Evolutionary conservation across 2,329 filamentous ascomycete genomes (phyloP).

Genomic region (Epichloe sp.): DNA sequence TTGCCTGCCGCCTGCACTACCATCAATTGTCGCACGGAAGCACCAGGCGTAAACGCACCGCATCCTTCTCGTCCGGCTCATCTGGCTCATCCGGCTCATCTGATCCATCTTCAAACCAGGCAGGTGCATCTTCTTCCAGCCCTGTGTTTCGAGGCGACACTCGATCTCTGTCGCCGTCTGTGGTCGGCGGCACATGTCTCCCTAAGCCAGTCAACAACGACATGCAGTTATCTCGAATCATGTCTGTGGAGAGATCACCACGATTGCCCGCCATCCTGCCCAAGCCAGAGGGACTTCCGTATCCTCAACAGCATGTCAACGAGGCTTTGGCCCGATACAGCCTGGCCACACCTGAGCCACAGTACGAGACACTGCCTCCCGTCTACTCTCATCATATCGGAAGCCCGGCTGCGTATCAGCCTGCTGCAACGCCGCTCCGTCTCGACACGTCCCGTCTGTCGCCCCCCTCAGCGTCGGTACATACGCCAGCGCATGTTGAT

Average conservation of each 20-base stretch:
- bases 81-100: conserved; percentile 48
- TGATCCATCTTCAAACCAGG: conserved; percentile 37
- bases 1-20: conserved; percentile 77
- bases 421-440: conserved; percentile 34
- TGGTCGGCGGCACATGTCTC: conserved; percentile 31
- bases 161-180: conserved; percentile 35
- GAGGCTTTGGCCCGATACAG: conserved; percentile 27
- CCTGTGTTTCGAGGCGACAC: conserved; percentile 36
- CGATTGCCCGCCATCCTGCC: conserved; percentile 51
- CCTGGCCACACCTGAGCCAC: conserved; percentile 28
- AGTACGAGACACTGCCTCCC: conserved; percentile 32
- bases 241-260: conserved; percentile 29
- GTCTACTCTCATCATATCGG: conserved; percentile 21
- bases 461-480: conserved; percentile 20
- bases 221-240: conserved; percentile 42
- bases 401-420: conserved; percentile 17
- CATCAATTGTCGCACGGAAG: conserved; percentile 75
- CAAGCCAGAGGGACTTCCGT: conserved; percentile 44
- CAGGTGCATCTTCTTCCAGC: conserved; percentile 33
- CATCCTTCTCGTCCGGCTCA: conserved; percentile 54
- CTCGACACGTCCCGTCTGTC: conserved; percentile 45
- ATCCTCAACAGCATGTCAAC: conserved; percentile 18
- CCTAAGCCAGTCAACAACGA: conserved; percentile 30
- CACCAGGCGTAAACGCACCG: conserved; percentile 65
- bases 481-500: conserved; percentile 38